Evolutionary conservation across 768 basidiomycete species (phyloP).

Genomic region (Amanita subjunquillea): DNA sequence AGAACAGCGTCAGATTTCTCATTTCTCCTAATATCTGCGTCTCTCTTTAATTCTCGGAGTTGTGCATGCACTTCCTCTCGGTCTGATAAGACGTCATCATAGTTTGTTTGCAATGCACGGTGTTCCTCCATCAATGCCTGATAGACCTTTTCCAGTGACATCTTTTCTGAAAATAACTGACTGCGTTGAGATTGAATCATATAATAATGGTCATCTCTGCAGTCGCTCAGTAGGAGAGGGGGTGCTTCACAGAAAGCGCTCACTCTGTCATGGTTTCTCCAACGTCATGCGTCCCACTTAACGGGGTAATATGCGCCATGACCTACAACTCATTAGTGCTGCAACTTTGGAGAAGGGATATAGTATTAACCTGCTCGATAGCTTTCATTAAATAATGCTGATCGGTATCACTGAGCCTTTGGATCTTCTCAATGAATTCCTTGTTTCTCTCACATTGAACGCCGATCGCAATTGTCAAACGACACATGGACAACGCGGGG

Average conservation of each 20-base stretch:
- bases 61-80: conserved; percentile 65
- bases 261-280: conserved; percentile 75
- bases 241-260: conserved; percentile 16
- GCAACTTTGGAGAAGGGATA: not conserved
- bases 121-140: conserved; percentile 69
- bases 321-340: conserved; percentile 32
- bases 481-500: conserved; percentile 67
- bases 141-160: conserved; percentile 76
- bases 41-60: conserved; percentile 47
- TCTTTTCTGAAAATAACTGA: conserved; percentile 73
- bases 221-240: not conserved
- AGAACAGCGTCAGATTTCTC: conserved; percentile 71
- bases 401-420: conserved; percentile 68
- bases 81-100: conserved; percentile 70
- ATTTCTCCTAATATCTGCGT: conserved; percentile 48
- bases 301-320: conserved; percentile 61
- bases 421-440: conserved; percentile 84
- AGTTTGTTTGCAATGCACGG: conserved; percentile 58
- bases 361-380: conserved; percentile 69
- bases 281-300: conserved; percentile 34
- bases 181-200: conserved; percentile 73
- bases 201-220: conserved; percentile 84
- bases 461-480: conserved; percentile 74
- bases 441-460: conserved; percentile 87
- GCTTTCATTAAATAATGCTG: conserved; percentile 90